Base-by-base conservation (phyloP, 192 early-diverging fungal species). In the Coemansia sp. region DNA sequence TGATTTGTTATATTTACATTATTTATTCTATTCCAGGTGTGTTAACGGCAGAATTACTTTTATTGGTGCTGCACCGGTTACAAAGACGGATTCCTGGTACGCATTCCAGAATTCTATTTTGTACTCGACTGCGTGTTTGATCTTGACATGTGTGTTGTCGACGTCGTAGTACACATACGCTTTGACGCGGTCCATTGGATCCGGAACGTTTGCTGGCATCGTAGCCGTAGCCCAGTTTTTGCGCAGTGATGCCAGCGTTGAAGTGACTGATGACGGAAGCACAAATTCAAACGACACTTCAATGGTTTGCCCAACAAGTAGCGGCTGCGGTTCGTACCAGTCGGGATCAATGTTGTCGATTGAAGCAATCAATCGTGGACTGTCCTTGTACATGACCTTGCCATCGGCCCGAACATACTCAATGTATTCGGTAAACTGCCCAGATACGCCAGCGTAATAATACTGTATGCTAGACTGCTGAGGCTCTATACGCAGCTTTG, bases 391-490 rank as follows among this genome's bases (percentile, higher is more conserved):
- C 30, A 53, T 53, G 25, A 53, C 19, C 19, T 24, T 37, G 51
- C 51, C 51, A 24, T 53, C 51, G 33, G 24, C 38, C 5, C 51
- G 51, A 24, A 30, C 33, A 34, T 53, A 53, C 51, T 53, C 51
- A 5, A 53, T n/a, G 5, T 38, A 24, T 14, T 53, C 51, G 14
- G 24, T 27, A 24, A 53, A 53, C 33, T 53, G 15, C 13, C 51
- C 51, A 14, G 17, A 14, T n/a, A 53, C 9, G 25, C 24, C 33
- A 8, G 19, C 33, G 4, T 33, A 24, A 17, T 53, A 53, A 30
- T 37, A 53, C 2, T 6, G 15, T 5, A n/a, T 1, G 10, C 43
- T 21, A 0, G 43, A 45, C 1, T 9, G 17, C 19, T 45, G 17
- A 30, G 51, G 24, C 24, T 3, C 19, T 38, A 24, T 34, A 3